Percentiles rank a stretch among this genome's conserved stretches.
phyloP scores from a whole-genome alignment of 1,284 basidiomycete genomes.

The Peniophora sp. region DNA sequence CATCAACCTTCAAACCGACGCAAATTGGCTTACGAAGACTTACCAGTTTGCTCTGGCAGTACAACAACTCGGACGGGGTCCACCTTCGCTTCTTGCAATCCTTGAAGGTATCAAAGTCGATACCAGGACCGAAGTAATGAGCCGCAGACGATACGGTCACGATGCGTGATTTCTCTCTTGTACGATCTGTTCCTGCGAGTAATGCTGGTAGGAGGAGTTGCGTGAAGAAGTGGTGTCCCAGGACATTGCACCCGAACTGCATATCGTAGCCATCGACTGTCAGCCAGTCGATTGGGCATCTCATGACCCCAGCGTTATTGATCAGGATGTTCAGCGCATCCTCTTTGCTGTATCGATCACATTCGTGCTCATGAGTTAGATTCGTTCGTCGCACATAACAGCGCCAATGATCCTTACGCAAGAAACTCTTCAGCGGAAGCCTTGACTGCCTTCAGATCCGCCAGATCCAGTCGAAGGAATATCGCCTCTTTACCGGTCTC shows the following conservation, averaged over 20 bases:
- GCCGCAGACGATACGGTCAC: constrained; percentile 31
- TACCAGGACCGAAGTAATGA: constrained; percentile 14
- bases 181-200: not conserved
- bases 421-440: constrained; percentile 42
- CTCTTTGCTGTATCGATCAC: constrained; percentile 4
- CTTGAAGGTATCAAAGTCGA: constrained; percentile 23
- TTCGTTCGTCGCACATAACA: not conserved
- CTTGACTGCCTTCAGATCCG: constrained; percentile 46
- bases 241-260: constrained; percentile 1
- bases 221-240: constrained; percentile 10
- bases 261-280: not conserved
- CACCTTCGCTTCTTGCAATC: constrained; percentile 20
- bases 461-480: constrained; percentile 53
- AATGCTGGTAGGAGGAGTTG: constrained; percentile 2
- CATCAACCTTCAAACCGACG: not conserved
- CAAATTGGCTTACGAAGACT: constrained; percentile 4
- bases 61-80: constrained; percentile 20
- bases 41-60: constrained; percentile 38
- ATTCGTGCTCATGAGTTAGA: no score
- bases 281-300: not conserved
- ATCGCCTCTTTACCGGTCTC: constrained; percentile 36
- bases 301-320: constrained; percentile 2
- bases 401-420: constrained; percentile 20
- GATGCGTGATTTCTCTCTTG: constrained; percentile 22
- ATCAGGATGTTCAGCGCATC: constrained; percentile 2